A percentile compares a stretch with the other conserved stretches of the same genome.
Conservation (phyloP, 2,329 filamentous ascomycete genomes). For the Penicillium crustosum region DNA sequence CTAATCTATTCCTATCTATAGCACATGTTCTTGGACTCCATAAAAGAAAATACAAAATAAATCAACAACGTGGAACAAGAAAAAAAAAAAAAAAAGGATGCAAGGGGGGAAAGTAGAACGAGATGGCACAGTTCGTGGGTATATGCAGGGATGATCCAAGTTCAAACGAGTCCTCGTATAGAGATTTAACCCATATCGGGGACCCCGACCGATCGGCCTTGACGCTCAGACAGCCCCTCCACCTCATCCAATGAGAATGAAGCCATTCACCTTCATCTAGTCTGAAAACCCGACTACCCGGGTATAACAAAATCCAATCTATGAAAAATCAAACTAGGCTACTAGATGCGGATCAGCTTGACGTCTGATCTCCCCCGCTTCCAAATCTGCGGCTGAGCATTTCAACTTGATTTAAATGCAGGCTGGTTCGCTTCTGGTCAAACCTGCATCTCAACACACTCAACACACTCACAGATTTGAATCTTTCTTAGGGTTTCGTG, state of each 20-base stretch:
- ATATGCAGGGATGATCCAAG: slow-evolving; percentile 8
- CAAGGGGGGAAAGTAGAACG: slow-evolving; percentile 13
- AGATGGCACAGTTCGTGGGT: slow-evolving; percentile 8
- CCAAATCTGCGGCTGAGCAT: slow-evolving; percentile 17
- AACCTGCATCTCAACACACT: slow-evolving; percentile 17
- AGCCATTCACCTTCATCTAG: background rate
- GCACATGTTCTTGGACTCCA: background rate
- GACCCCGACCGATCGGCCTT: slow-evolving; percentile 15
- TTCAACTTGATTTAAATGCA: slow-evolving; percentile 17
- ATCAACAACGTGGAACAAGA: background rate
- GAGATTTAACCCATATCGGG: slow-evolving; percentile 9
- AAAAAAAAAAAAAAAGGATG: background rate
- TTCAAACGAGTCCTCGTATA: slow-evolving; percentile 1
- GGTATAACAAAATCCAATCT: slow-evolving; percentile 11
- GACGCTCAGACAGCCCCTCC: slow-evolving; percentile 1
- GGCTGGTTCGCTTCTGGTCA: background rate
- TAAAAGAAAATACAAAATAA: background rate
- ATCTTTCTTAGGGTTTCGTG: background rate
- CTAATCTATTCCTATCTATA: no score
- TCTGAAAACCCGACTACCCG: slow-evolving; percentile 7
- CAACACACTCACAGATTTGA: background rate
- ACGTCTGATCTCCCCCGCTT: slow-evolving; percentile 13
- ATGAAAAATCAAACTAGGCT: background rate
- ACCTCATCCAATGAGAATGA: slow-evolving; percentile 13
- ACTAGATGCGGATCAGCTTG: slow-evolving; percentile 17